Conservation (phyloP, 2,329 filamentous ascomycete genomes). For the Microcera coccophila region DNA sequence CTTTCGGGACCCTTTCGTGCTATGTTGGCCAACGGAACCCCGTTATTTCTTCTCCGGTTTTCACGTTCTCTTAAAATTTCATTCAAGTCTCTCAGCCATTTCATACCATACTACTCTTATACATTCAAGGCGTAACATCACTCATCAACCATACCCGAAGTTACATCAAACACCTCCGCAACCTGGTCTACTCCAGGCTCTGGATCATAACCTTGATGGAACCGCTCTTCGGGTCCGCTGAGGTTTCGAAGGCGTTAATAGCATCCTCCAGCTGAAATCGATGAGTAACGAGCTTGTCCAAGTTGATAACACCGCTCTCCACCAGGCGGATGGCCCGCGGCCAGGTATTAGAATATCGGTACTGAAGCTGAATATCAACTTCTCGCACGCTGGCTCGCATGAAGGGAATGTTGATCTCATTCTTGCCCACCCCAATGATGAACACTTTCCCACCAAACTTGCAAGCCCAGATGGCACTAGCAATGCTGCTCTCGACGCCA, state of each 20-base stretch:
- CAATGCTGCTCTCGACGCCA: conserved; percentile 85
- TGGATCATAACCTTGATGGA: conserved; percentile 98
- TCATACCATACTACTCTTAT: too few species aligned
- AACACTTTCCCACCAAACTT: conserved; percentile 98
- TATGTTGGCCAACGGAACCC: too few species aligned
- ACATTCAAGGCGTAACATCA: too few species aligned
- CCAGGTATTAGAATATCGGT: conserved; percentile 95
- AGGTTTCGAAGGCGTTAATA: conserved; percentile 83
- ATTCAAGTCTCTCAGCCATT: conserved; percentile 22
- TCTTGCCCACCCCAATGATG: conserved; percentile 90
- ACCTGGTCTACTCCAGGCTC: conserved; percentile 49
- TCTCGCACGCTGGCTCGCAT: conserved; percentile 89
- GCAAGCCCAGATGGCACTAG: conserved; percentile 79
- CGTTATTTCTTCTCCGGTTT: too few species aligned
- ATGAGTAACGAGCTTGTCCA: conserved; percentile 83
- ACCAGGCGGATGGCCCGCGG: conserved; percentile 86
- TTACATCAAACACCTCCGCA: neutral
- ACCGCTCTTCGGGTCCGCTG: conserved; percentile 80
- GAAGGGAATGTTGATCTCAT: conserved; percentile 93
- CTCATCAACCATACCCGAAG: conserved; percentile 1
- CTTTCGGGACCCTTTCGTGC: too few species aligned
- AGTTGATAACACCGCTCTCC: conserved; percentile 76
- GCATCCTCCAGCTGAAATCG: conserved; percentile 82
- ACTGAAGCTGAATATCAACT: conserved; percentile 94
- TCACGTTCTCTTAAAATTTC: conserved; percentile 4